phyloP scores from a whole-genome alignment of 805 yeast genomes.

The Spathaspora sp. region DNA sequence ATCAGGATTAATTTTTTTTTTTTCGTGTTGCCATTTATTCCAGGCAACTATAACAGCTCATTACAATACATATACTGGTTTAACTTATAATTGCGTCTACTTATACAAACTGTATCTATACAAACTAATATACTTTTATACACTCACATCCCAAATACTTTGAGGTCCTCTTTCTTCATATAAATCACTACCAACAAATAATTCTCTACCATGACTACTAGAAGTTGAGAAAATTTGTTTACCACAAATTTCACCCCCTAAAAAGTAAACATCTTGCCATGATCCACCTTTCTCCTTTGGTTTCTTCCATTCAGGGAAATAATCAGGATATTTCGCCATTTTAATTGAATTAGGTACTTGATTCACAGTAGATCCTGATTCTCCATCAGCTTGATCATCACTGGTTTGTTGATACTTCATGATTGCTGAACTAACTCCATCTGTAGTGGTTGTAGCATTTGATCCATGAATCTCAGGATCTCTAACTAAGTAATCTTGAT shows the following conservation, averaged over 20 bases:
- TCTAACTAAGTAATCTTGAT: slow-evolving; percentile 49
- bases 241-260: slow-evolving; percentile 86
- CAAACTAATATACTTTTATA: slow-evolving; percentile 4
- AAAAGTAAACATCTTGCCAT: slow-evolving; percentile 66
- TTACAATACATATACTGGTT: no score
- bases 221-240: slow-evolving; percentile 74
- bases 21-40: not conserved
- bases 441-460: slow-evolving; percentile 15
- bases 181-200: slow-evolving; percentile 64
- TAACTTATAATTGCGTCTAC: not conserved
- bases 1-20: not conserved
- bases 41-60: no score
- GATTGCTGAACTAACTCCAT: slow-evolving; percentile 35
- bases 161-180: slow-evolving; percentile 80
- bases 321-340: slow-evolving; percentile 75
- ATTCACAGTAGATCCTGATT: slow-evolving; percentile 25
- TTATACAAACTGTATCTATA: not conserved
- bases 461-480: slow-evolving; percentile 22
- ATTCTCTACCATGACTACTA: slow-evolving; percentile 51
- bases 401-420: slow-evolving; percentile 39
- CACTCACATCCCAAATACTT: slow-evolving; percentile 66
- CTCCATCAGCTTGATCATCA: slow-evolving; percentile 28
- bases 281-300: slow-evolving; percentile 52
- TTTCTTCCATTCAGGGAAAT: slow-evolving; percentile 90
- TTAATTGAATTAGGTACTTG: slow-evolving; percentile 83